Conservation (phyloP, 1,284 basidiomycete genomes). For the Ganoderma lucidum region DNA sequence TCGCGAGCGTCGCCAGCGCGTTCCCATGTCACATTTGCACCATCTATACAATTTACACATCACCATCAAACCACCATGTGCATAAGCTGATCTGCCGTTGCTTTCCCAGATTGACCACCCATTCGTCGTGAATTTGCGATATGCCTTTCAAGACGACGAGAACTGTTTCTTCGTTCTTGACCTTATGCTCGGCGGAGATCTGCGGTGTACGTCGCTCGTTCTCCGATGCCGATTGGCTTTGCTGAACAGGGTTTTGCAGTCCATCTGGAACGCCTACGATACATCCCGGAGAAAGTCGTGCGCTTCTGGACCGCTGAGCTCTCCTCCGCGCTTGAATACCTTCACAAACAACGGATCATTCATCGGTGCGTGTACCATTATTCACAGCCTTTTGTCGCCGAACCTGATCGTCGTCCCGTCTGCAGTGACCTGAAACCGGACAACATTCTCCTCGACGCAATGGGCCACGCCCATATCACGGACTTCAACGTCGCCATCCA, state of each 20-base stretch:
- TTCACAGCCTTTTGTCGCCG: slow-evolving; percentile 26
- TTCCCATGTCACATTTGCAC: neutral
- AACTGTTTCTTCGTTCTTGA: slow-evolving; percentile 99
- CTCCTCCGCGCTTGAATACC: slow-evolving; percentile 85
- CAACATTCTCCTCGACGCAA: slow-evolving; percentile 92
- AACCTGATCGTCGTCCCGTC: slow-evolving; percentile 40
- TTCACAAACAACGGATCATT: slow-evolving; percentile 92
- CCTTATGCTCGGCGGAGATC: slow-evolving; percentile 95
- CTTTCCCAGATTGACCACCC: slow-evolving; percentile 86
- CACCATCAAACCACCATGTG: slow-evolving; percentile 8
- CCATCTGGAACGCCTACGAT: slow-evolving; percentile 85
- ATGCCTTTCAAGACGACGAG: slow-evolving; percentile 98
- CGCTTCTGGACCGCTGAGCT: slow-evolving; percentile 94
- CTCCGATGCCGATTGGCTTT: neutral
- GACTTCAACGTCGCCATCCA: slow-evolving; percentile 99
- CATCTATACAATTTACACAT: neutral
- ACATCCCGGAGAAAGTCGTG: slow-evolving; percentile 83
- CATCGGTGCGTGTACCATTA: slow-evolving; percentile 74
- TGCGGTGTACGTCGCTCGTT: slow-evolving; percentile 74
- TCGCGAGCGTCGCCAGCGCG: neutral
- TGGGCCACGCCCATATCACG: slow-evolving; percentile 95
- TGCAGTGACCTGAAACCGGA: slow-evolving; percentile 94
- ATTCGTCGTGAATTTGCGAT: slow-evolving; percentile 93
- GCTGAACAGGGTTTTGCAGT: slow-evolving; percentile 56
- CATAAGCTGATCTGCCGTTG: slow-evolving; percentile 8